These are phyloP conservation scores for Sporothrix mexicana DNA, from an alignment of 2,329 filamentous ascomycete genomes.

Conservation along the genomic window DNA sequence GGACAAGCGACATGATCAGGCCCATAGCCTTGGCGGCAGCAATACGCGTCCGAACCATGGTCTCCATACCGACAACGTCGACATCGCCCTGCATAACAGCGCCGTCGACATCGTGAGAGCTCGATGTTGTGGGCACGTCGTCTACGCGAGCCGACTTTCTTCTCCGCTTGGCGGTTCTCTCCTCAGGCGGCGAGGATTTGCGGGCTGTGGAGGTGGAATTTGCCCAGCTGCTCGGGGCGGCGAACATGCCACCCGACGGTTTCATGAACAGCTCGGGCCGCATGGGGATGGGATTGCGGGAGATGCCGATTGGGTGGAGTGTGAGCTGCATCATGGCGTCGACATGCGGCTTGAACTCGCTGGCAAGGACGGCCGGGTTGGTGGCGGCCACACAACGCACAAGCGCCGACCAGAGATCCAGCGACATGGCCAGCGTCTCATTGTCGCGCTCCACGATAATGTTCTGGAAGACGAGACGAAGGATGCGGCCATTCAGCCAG, in stretches of 20 bases:
- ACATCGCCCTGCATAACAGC: slow-evolving; percentile 98
- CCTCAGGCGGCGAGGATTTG: slow-evolving; percentile 60
- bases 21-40: slow-evolving; percentile 86
- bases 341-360: slow-evolving; percentile 76
- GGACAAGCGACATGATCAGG: slow-evolving; percentile 77
- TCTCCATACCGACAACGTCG: slow-evolving; percentile 88
- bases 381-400: slow-evolving; percentile 68
- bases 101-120: slow-evolving; percentile 94
- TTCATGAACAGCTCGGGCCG: slow-evolving; percentile 88
- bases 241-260: slow-evolving; percentile 86
- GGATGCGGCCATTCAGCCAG: slow-evolving; percentile 89
- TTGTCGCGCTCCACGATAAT: slow-evolving; percentile 90
- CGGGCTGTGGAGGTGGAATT: slow-evolving; percentile 50
- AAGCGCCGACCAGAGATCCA: slow-evolving; percentile 85
- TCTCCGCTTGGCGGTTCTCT: slow-evolving; percentile 74
- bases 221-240: slow-evolving; percentile 52
- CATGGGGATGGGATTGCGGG: slow-evolving; percentile 90
- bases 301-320: slow-evolving; percentile 89
- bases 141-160: slow-evolving; percentile 86
- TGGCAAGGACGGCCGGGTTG: slow-evolving; percentile 67
- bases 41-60: slow-evolving; percentile 87
- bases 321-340: slow-evolving; percentile 83
- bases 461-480: slow-evolving; percentile 93
- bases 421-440: slow-evolving; percentile 78
- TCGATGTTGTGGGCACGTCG: slow-evolving; percentile 64